Evolutionary conservation across 371 early-diverging fungal genomes (phyloP).

Genomic region (Dinochytrium kinnereticum): DNA sequence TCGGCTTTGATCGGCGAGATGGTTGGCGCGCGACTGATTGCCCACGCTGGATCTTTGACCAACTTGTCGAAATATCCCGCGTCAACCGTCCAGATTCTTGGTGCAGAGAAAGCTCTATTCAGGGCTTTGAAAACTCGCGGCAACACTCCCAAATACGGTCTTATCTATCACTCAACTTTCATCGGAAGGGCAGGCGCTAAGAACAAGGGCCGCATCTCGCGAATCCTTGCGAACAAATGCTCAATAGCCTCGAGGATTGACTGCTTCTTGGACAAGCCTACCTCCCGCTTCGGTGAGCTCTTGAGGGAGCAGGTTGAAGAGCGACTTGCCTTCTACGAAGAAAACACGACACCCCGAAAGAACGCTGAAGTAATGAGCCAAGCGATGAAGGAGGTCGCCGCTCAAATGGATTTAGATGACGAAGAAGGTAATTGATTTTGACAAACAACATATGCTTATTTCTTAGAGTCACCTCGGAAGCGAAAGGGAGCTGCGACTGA

Average conservation of each 20-base stretch:
- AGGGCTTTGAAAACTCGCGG: slow-evolving; percentile 96
- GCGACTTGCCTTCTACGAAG: slow-evolving; percentile 92
- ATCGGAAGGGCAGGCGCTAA: slow-evolving; percentile 93
- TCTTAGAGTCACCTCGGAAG: slow-evolving; percentile 42
- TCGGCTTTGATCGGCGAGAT: slow-evolving; percentile 96
- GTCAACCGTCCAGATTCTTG: slow-evolving; percentile 98
- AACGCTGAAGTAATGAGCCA: slow-evolving; percentile 94
- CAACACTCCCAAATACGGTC: slow-evolving; percentile 99
- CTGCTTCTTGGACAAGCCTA: slow-evolving; percentile 90
- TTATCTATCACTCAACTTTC: slow-evolving; percentile 96
- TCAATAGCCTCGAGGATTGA: slow-evolving; percentile 98
- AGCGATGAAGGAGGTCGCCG: slow-evolving; percentile 75
- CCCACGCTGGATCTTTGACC: slow-evolving; percentile 96
- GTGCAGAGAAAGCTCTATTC: slow-evolving; percentile 99
- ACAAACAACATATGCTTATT: too few relatives aligned
- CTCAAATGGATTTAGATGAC: slow-evolving; percentile 66
- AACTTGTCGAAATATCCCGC: slow-evolving; percentile 98
- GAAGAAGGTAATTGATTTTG: slow-evolving; percentile 49
- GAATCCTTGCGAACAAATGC: slow-evolving; percentile 98
- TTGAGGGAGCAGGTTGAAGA: slow-evolving; percentile 95
- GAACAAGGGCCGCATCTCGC: slow-evolving; percentile 98
- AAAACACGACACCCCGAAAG: slow-evolving; percentile 84
- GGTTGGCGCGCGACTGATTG: slow-evolving; percentile 94
- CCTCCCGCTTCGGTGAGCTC: slow-evolving; percentile 94
- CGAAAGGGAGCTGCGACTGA: slow-evolving; percentile 41